A percentile compares a stretch with the other conserved stretches of the same genome.
Evolutionary conservation across 2,329 filamentous ascomycete species (phyloP).

Genomic region (Fusarium transvaalense): DNA sequence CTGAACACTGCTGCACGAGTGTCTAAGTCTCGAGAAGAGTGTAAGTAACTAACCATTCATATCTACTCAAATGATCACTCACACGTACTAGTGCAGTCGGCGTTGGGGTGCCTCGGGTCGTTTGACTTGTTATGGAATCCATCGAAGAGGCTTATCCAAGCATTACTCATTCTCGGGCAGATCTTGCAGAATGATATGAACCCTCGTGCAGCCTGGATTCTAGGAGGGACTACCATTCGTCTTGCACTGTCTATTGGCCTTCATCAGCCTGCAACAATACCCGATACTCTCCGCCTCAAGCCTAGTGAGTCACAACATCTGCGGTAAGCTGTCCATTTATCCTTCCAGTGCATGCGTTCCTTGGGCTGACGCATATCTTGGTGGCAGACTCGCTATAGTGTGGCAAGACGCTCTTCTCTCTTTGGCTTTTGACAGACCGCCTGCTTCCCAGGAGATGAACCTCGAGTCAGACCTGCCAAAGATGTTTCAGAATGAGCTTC

Average conservation of each 20-base stretch:
- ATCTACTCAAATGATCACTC: neutral
- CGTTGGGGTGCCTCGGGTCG: conserved; percentile 16
- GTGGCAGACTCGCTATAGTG: conserved; percentile 27
- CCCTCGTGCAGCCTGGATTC: conserved; percentile 38
- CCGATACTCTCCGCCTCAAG: neutral
- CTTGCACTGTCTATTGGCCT: conserved; percentile 33
- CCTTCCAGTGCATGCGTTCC: accelerated
- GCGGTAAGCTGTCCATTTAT: neutral
- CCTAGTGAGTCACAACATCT: conserved; percentile 17
- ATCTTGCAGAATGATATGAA: conserved; percentile 41
- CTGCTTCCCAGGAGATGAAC: conserved; percentile 31
- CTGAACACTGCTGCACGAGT: conserved; percentile 1
- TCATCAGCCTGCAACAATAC: conserved; percentile 13
- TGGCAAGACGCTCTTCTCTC: conserved; percentile 41
- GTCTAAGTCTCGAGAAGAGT: conserved; percentile 12
- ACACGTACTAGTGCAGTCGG: conserved; percentile 5
- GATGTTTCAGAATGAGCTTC: neutral
- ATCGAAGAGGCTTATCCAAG: conserved; percentile 28
- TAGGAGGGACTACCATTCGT: conserved; percentile 35
- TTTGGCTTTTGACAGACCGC: conserved; percentile 33
- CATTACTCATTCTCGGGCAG: conserved; percentile 36
- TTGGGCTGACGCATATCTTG: neutral
- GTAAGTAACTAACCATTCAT: neutral
- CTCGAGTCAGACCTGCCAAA: conserved; percentile 15
- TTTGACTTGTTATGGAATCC: conserved; percentile 32